phyloP scores from a whole-genome alignment of 257 asterid genomes.

The Scutellaria baicalensis region DNA sequence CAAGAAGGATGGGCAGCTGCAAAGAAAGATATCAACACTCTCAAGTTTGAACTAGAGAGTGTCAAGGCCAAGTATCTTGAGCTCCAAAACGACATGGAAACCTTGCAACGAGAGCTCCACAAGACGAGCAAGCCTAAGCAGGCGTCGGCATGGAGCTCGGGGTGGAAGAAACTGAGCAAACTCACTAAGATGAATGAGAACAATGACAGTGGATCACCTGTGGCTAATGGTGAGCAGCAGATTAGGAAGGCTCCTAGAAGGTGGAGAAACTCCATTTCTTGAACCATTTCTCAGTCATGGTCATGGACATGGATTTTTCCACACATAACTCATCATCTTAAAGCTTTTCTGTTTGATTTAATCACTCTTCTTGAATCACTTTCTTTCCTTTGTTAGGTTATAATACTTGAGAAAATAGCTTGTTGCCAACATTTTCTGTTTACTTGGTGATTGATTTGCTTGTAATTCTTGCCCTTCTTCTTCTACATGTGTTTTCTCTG shows the following conservation, averaged over 20 bases:
- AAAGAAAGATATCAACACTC: conserved; percentile 81
- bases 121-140: conserved; percentile 59
- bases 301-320: not conserved
- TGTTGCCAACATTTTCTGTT: not conserved
- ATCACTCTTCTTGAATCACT: not conserved
- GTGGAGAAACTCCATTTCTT: conserved; percentile 93
- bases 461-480: not conserved
- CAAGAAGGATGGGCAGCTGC: conserved; percentile 98
- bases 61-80: conserved; percentile 69
- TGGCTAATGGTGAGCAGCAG: conserved; percentile 40
- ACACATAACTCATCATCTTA: not conserved
- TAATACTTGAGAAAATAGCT: not conserved
- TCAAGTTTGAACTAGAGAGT: conserved; percentile 76
- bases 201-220: conserved; percentile 35
- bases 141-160: conserved; percentile 62
- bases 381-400: not conserved
- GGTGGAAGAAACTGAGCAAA: conserved; percentile 83
- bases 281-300: conserved; percentile 12
- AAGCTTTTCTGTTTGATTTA: not conserved
- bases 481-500: not conserved
- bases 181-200: conserved; percentile 51
- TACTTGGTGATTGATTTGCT: conserved; percentile 1
- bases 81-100: conserved; percentile 69
- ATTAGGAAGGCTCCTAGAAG: conserved; percentile 55
- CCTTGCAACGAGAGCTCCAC: conserved; percentile 65